phyloP scores from a whole-genome alignment of 2,329 filamentous ascomycete species.

The Cadophora sp. region DNA sequence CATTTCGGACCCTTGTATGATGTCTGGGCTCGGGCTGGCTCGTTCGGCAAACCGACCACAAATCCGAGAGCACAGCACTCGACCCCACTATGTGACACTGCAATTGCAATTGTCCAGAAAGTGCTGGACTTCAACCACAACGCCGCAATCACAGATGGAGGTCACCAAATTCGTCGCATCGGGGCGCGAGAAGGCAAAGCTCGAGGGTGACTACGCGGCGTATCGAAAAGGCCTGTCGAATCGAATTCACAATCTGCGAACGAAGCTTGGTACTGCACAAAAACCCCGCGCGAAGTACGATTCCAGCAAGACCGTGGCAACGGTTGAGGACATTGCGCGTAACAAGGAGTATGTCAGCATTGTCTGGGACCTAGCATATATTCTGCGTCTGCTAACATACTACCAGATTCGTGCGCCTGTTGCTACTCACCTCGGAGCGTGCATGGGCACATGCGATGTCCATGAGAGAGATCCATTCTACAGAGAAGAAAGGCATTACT shows the following conservation, averaged over 20 bases:
- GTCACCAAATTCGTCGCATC: conserved; percentile 82
- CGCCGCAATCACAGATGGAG: conserved; percentile 32
- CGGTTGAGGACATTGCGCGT: conserved; percentile 74
- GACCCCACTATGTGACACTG: conserved; percentile 32
- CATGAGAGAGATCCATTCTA: conserved; percentile 83
- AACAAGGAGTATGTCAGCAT: conserved; percentile 72
- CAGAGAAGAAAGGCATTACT: conserved; percentile 79
- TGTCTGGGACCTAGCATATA: not conserved
- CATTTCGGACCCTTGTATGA: conserved; percentile 5
- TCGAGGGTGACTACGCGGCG: conserved; percentile 86
- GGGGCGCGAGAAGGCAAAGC: conserved; percentile 80
- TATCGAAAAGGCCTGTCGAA: conserved; percentile 83
- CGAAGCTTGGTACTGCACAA: conserved; percentile 83
- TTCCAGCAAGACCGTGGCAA: conserved; percentile 68
- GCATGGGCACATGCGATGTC: conserved; percentile 97
- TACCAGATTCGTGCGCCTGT: conserved; percentile 74
- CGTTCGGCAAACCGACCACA: conserved; percentile 18
- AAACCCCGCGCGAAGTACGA: conserved; percentile 87
- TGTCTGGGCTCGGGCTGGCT: not conserved
- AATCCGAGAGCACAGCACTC: not conserved
- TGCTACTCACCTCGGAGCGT: conserved; percentile 85
- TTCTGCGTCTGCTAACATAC: conserved; percentile 26
- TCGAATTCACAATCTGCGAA: conserved; percentile 81
- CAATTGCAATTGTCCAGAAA: conserved; percentile 1
- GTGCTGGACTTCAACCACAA: conserved; percentile 1